A percentile compares a stretch with the other conserved stretches of the same genome.
Evolutionary conservation across 208 protist genomes (phyloP).

Genomic region (Leishmania mexicana): DNA sequence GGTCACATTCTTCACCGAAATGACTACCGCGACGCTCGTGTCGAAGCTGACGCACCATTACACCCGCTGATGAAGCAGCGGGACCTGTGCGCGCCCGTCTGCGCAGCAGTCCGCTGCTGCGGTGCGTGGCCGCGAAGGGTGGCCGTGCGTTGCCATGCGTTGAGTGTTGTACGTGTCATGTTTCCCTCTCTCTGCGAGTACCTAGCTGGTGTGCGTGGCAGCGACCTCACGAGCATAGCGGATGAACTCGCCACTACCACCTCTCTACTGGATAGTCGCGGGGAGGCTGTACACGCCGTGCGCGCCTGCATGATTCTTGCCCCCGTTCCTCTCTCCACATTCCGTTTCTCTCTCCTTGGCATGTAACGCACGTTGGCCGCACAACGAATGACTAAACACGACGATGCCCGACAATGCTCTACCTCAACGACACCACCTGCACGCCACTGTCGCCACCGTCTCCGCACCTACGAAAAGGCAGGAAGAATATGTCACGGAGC

Average conservation of each 20-base stretch:
- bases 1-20: conserved; percentile 1
- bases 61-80: not conserved
- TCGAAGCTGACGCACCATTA: not conserved
- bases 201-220: not conserved
- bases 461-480: not conserved
- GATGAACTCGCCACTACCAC: not conserved
- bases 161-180: not conserved
- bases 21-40: not conserved
- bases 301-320: not conserved
- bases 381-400: not conserved
- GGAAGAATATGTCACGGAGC: not conserved
- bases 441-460: not conserved
- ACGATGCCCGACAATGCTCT: not conserved
- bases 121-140: not conserved
- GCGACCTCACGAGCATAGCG: not conserved
- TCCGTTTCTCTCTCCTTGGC: not conserved
- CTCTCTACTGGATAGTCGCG: no score
- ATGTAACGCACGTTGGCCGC: not conserved
- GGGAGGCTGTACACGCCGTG: not conserved
- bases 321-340: not conserved
- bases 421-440: not conserved
- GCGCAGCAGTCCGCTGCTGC: not conserved
- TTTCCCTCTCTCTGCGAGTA: not conserved
- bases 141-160: not conserved
- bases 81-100: not conserved